phyloP scores from a whole-genome alignment of 2,329 filamentous ascomycete species.

The Verticillium nonalfalfae region DNA sequence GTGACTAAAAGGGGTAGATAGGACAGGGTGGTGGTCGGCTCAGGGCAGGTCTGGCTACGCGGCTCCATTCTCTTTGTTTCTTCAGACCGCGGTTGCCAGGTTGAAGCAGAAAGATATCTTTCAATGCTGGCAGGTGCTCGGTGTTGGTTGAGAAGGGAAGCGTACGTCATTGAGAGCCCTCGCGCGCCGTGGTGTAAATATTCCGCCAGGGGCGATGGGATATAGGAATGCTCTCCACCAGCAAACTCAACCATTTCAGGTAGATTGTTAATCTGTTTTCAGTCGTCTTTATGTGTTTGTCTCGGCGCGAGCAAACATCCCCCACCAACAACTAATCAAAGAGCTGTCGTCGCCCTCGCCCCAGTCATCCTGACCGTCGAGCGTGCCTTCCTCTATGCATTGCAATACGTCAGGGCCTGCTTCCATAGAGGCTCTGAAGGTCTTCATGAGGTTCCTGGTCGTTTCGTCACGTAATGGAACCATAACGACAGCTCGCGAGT shows the following conservation, averaged over 20 bases:
- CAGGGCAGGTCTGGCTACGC: too few species aligned
- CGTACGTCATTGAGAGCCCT: too few species aligned
- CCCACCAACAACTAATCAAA: conserved; percentile 63
- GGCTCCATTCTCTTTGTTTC: too few species aligned
- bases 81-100: too few species aligned
- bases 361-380: conserved; percentile 72
- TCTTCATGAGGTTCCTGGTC: conserved; percentile 51
- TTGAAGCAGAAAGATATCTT: not conserved
- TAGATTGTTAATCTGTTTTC: not conserved
- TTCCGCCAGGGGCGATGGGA: too few species aligned
- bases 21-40: too few species aligned
- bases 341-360: conserved; percentile 40
- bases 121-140: not conserved
- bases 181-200: too few species aligned
- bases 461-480: conserved; percentile 72
- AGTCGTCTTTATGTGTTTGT: not conserved
- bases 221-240: too few species aligned
- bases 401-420: conserved; percentile 37
- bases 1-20: not conserved
- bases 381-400: conserved; percentile 53
- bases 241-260: too few species aligned
- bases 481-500: conserved; percentile 69
- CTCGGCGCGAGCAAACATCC: conserved; percentile 38
- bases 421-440: conserved; percentile 57
- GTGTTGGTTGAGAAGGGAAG: too few species aligned